phyloP scores from a whole-genome alignment of 2,329 filamentous ascomycete genomes.

The Akanthomyces uredinophilus region DNA sequence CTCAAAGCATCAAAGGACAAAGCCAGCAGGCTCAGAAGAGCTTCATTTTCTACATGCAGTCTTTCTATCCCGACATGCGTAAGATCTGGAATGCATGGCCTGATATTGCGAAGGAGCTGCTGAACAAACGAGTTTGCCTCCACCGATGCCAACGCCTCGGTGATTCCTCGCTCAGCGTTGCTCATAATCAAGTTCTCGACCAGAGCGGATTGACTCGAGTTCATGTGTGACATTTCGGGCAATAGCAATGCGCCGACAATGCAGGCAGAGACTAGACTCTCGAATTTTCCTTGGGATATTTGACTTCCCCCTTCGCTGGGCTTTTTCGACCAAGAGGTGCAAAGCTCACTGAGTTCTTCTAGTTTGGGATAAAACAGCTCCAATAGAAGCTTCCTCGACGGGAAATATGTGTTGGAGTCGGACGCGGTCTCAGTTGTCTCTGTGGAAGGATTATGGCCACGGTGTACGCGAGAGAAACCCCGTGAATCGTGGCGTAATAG shows the following conservation, averaged over 20 bases:
- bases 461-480: background rate
- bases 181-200: conserved; percentile 39
- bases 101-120: conserved; percentile 39
- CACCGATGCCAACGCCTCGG: conserved; percentile 36
- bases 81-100: conserved; percentile 43
- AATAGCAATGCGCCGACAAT: conserved; percentile 42
- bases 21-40: conserved; percentile 40
- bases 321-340: conserved; percentile 42
- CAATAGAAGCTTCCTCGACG: conserved; percentile 46
- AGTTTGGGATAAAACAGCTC: conserved; percentile 51
- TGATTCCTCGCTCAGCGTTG: conserved; percentile 37
- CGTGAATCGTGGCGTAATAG: conserved; percentile 36
- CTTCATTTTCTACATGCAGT: conserved; percentile 33
- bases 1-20: conserved; percentile 33
- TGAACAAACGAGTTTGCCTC: conserved; percentile 44
- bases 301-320: conserved; percentile 42
- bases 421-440: conserved; percentile 20
- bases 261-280: conserved; percentile 46
- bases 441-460: conserved; percentile 8
- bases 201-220: conserved; percentile 44
- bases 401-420: conserved; percentile 31
- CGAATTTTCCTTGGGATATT: conserved; percentile 48
- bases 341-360: conserved; percentile 43
- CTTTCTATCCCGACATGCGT: conserved; percentile 31
- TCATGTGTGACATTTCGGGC: conserved; percentile 42